Base-by-base conservation (phyloP, 768 basidiomycete genomes). In the Lactarius akahatsu region DNA sequence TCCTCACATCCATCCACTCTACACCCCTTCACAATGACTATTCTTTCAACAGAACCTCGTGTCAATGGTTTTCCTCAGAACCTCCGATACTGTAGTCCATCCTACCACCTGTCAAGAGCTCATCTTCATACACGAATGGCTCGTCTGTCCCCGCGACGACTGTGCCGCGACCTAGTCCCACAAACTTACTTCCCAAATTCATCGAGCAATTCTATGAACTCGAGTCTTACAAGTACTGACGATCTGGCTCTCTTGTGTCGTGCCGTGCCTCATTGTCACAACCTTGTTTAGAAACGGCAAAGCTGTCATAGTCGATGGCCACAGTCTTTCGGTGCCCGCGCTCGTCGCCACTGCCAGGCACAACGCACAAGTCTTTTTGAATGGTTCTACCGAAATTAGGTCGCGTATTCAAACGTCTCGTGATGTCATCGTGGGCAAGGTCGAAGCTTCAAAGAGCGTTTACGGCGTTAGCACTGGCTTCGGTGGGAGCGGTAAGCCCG, bases 401-500 rank as follows among this genome's bases (percentile, higher is more conserved):
- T 77, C 78, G 6, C 85, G 83, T 36, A 80, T 94, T 55, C 77
- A 80, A n/a, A 84, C 83, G 69, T 86, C 87, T 70, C 86, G 89
- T 43, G 76, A 81, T 57, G 82, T 87, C 65, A 85, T 94, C 54
- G 78, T 82, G 26, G 80, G 82, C 71, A 92, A 92, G 75, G 82
- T 94, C 45, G 81, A 83, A 26, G 79, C 81, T 4, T 86, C 87
- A 11, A 81, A 84, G 60, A 90, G 88, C 69, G 82, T 95, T 23
- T 95, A 95, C 70, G 93, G 93, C 28, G 89, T 94, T 50, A 89
- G 89, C 57, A 91, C 90, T 5, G 93, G 93, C 56, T 95, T 92
- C 72, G 93, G 92, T 47, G 92, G 92, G n/a, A 90, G 88, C 71
- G 88, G 89, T 79, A 65, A 54, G 76, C 62, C 61, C 41, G 26